These are phyloP conservation scores for Saturnispora bothae DNA, from an alignment of 805 yeast genomes.

Conservation along the genomic window DNA sequence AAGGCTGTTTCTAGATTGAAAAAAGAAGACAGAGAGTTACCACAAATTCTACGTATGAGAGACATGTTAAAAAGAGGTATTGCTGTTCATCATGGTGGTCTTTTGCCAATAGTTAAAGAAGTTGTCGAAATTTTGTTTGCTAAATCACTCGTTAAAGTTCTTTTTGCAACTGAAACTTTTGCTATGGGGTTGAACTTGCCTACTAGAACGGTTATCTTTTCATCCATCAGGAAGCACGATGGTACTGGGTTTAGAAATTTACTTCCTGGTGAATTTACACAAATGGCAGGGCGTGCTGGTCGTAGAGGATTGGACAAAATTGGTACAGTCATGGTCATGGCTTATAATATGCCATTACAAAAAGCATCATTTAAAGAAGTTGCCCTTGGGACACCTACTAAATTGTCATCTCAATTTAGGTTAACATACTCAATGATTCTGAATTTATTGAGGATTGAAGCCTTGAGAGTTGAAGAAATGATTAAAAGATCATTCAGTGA, in stretches of 20 bases:
- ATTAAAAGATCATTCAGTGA: conserved; percentile 93
- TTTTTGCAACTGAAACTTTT: conserved; percentile 96
- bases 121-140: conserved; percentile 94
- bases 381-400: conserved; percentile 82
- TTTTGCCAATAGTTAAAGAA: conserved; percentile 79
- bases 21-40: conserved; percentile 85
- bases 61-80: conserved; percentile 84
- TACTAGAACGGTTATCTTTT: conserved; percentile 89
- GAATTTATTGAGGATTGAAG: conserved; percentile 85
- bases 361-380: conserved; percentile 62
- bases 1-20: conserved; percentile 78
- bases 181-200: conserved; percentile 98
- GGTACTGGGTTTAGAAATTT: conserved; percentile 74
- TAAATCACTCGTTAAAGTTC: conserved; percentile 71
- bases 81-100: conserved; percentile 97
- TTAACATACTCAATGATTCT: conserved; percentile 93
- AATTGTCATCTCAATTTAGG: conserved; percentile 83
- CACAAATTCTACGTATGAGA: conserved; percentile 77
- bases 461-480: conserved; percentile 95
- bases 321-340: conserved; percentile 92
- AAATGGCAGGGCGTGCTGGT: conserved; percentile 99
- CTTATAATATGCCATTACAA: conserved; percentile 56
- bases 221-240: conserved; percentile 80
- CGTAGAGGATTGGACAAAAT: conserved; percentile 89
- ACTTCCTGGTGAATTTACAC: conserved; percentile 94